These are phyloP conservation scores for Bipolaris sorokiniana DNA, from an alignment of 2,329 filamentous ascomycete species.

Conservation along the genomic window DNA sequence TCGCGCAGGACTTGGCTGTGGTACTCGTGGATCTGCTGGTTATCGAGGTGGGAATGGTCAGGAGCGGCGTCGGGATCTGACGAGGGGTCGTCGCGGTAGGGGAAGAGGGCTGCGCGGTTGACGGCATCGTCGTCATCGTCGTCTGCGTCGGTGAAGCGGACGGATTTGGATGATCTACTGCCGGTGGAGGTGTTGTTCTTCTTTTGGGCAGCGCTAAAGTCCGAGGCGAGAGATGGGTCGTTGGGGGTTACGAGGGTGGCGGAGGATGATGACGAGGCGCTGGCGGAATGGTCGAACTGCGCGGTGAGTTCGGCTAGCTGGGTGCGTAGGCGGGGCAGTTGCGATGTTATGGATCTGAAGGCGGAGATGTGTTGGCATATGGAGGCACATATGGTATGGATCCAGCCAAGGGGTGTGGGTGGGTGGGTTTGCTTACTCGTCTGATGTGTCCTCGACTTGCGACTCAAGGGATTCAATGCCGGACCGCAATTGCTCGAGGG, in stretches of 20 bases:
- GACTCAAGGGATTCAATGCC: conserved; percentile 74
- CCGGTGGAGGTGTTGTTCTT: conserved; percentile 22
- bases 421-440: conserved; percentile 54
- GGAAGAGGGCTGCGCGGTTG: conserved; percentile 64
- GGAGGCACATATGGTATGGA: background rate
- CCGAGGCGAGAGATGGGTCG: conserved; percentile 45
- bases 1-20: conserved; percentile 82
- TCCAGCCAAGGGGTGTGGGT: background rate
- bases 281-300: conserved; percentile 68
- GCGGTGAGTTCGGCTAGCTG: conserved; percentile 78
- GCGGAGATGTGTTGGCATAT: background rate
- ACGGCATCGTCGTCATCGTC: conserved; percentile 47
- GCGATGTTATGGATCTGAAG: conserved; percentile 53
- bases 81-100: conserved; percentile 74
- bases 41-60: conserved; percentile 68
- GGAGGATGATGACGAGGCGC: conserved; percentile 44
- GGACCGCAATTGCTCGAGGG: conserved; percentile 82
- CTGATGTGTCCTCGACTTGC: conserved; percentile 64
- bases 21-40: conserved; percentile 85
- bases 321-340: conserved; percentile 70
- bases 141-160: conserved; percentile 75
- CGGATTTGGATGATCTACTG: conserved; percentile 68
- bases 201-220: conserved; percentile 47
- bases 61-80: conserved; percentile 47
- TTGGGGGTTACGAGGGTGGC: conserved; percentile 54